Evolutionary conservation across 495 filamentous ascomycete genomes (phyloP).

Genomic region (Mytilinidion resinicola): DNA sequence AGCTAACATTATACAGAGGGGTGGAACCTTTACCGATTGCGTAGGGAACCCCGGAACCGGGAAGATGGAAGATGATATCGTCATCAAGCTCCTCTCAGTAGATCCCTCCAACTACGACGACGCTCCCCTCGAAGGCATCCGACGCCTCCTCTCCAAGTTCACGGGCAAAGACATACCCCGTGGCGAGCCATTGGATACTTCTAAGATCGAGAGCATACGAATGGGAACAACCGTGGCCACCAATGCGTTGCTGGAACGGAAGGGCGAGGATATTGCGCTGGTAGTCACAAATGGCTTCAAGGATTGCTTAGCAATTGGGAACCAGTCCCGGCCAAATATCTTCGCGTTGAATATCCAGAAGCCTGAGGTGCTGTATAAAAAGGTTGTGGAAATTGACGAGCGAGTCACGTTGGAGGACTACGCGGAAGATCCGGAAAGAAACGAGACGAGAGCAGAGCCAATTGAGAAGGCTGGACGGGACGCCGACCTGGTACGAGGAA

Average conservation of each 20-base stretch:
- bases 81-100: constrained; percentile 47
- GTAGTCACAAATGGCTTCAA: constrained; percentile 90
- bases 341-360: constrained; percentile 44
- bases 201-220: constrained; percentile 58
- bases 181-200: constrained; percentile 76
- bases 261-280: constrained; percentile 86
- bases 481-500: constrained; percentile 55
- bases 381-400: constrained; percentile 43
- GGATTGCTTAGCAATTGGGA: constrained; percentile 72
- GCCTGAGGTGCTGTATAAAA: constrained; percentile 43
- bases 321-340: constrained; percentile 43
- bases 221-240: constrained; percentile 46
- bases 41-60: constrained; percentile 48
- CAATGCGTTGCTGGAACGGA: constrained; percentile 73
- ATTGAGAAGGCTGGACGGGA: constrained; percentile 43
- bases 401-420: constrained; percentile 70
- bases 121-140: constrained; percentile 63
- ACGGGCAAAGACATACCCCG: constrained; percentile 68
- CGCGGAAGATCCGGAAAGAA: constrained; percentile 68
- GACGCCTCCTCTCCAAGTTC: constrained; percentile 80
- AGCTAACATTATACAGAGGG: constrained; percentile 35
- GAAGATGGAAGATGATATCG: constrained; percentile 41
- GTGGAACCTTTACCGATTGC: constrained; percentile 63
- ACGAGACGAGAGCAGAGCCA: constrained; percentile 43
- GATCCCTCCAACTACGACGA: constrained; percentile 48